Percentiles rank a stretch among this genome's conserved stretches.
phyloP scores from a whole-genome alignment of 805 yeast genomes.

The Ogataea saltuana region DNA sequence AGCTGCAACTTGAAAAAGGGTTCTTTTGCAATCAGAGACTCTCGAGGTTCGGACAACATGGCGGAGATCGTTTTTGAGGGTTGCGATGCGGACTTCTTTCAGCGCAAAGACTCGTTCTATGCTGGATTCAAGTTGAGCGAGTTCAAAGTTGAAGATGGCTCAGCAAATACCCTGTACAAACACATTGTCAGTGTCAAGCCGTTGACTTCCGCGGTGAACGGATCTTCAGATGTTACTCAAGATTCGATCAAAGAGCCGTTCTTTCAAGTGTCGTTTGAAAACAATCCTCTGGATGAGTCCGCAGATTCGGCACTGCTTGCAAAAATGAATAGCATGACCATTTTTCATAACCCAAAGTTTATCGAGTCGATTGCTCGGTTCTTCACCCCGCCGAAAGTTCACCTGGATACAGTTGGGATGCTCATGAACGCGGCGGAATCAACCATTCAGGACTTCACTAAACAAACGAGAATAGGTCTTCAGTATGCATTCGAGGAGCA shows the following conservation, averaged over 20 bases:
- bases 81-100: slow-evolving; percentile 68
- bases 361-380: slow-evolving; percentile 73
- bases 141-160: slow-evolving; percentile 84
- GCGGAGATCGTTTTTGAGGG: slow-evolving; percentile 85
- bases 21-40: slow-evolving; percentile 59
- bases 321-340: slow-evolving; percentile 81
- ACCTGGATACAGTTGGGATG: slow-evolving; percentile 85
- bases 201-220: slow-evolving; percentile 42
- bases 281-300: slow-evolving; percentile 77
- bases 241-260: slow-evolving; percentile 54
- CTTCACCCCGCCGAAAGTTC: slow-evolving; percentile 84
- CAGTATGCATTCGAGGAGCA: slow-evolving; percentile 95
- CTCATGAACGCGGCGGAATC: slow-evolving; percentile 93
- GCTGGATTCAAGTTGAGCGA: slow-evolving; percentile 76
- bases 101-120: slow-evolving; percentile 76
- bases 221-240: slow-evolving; percentile 18
- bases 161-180: slow-evolving; percentile 74
- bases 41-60: slow-evolving; percentile 46
- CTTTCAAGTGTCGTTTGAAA: slow-evolving; percentile 78
- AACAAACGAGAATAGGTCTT: slow-evolving; percentile 87
- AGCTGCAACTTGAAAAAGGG: slow-evolving; percentile 74
- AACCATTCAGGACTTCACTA: slow-evolving; percentile 86
- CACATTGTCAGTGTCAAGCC: slow-evolving; percentile 85
- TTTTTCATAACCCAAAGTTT: slow-evolving; percentile 84
- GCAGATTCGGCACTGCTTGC: slow-evolving; percentile 81